Base-by-base conservation (phyloP, 2,329 filamentous ascomycete genomes). In the Penicillium decumbens region DNA sequence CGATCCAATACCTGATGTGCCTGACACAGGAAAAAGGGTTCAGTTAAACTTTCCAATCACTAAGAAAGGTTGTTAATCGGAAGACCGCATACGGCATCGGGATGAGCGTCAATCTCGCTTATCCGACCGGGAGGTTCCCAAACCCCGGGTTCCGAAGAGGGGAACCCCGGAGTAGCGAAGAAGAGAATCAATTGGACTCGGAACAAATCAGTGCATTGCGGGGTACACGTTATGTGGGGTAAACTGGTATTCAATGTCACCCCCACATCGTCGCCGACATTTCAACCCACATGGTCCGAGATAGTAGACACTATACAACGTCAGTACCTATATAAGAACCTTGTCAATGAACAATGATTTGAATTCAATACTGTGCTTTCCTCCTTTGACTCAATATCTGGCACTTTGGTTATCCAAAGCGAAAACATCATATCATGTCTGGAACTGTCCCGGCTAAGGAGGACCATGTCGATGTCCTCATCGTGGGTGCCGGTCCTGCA, bases 401-500 rank as follows among this genome's bases (percentile, higher is more conserved):
- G 9, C 27, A 9, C 27, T 29, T 29, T 9, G 25, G 10, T 29
- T 28, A 8, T 28, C 7, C 27, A 29, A 29, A 29, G 28, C 12
- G 28, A 20, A 18, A 3, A 28, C 15, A 37, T 37, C 10, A 37
- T 2, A 47, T 10, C 24, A 47, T 47, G 45, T n/a, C 39, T 12
- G 45, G 30, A 6, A 15, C 30, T 27, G 23, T 28, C 6, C 45
- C 45, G 10, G 12, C n/a, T 12, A n/a, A 20, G 28, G 41, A 49
- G 18, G 43, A 46, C 27, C 43, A 50, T 32, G 50, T 47, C 8
- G 50, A 53, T 39, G 43, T 54, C 18, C 45, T 61, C 12, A 75
- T 80, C 43, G 63, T 79, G 13, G 78, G 78, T 5, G 77, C 77
- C 24, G 78, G 78, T 3, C 78, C 78, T 1, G 68, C 73, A 5